Conservation (phyloP, 805 yeast genomes). For the Wickerhamomyces xylosicus region DNA sequence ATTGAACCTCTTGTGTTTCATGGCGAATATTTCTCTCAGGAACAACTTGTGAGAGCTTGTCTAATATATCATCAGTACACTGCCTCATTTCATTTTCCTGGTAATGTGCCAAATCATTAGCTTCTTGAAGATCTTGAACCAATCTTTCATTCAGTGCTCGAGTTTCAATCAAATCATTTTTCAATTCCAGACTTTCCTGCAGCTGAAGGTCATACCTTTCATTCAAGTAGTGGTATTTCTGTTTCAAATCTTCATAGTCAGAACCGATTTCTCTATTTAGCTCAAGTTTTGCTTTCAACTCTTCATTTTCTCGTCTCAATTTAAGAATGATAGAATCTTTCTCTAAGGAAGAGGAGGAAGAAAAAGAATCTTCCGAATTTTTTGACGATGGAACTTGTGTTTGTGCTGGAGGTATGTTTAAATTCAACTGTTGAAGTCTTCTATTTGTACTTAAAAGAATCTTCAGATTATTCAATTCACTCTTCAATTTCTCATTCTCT, state of each 20-base stretch:
- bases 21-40: too few species aligned
- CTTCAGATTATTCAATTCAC: not conserved
- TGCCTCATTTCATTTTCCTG: too few species aligned
- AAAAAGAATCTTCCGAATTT: too few species aligned
- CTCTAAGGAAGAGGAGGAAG: not conserved
- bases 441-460: not conserved
- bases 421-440: not conserved
- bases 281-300: too few species aligned
- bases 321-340: not conserved
- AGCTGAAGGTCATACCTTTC: not conserved
- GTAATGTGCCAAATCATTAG: too few species aligned
- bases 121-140: not conserved
- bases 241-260: too few species aligned
- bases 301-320: not conserved
- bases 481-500: not conserved
- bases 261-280: too few species aligned
- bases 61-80: too few species aligned
- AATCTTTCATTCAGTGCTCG: not conserved
- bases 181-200: not conserved
- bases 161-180: not conserved
- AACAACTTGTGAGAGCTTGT: too few species aligned
- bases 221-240: not conserved
- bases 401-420: not conserved
- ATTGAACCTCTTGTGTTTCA: too few species aligned
- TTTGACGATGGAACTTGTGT: too few species aligned